Evolutionary conservation across 768 basidiomycete species (phyloP).

Genomic region (Termitomyces sp.): DNA sequence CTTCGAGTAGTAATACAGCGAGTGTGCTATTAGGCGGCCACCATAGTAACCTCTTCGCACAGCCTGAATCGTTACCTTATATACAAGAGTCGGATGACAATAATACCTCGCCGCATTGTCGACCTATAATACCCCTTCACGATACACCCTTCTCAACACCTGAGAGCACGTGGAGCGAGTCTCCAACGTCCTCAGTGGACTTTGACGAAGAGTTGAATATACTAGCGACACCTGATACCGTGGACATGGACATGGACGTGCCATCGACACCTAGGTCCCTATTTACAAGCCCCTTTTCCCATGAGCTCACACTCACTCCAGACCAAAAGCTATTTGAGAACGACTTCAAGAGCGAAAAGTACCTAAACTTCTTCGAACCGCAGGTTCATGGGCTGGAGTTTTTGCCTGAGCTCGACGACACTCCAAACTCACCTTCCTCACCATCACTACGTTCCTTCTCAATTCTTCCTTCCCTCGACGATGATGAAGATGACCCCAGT

Average conservation of each 20-base stretch:
- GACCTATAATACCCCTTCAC: slow-evolving; percentile 12
- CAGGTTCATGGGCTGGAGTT: slow-evolving; percentile 6
- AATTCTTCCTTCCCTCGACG: slow-evolving; percentile 19
- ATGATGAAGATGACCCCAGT: slow-evolving; percentile 13
- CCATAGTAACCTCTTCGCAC: neutral
- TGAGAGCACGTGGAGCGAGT: slow-evolving; percentile 5
- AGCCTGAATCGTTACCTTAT: slow-evolving; percentile 1
- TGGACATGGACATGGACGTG: slow-evolving; percentile 8
- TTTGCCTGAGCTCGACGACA: slow-evolving; percentile 10
- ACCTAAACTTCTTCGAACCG: neutral
- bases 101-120: slow-evolving; percentile 5
- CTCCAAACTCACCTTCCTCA: slow-evolving; percentile 12
- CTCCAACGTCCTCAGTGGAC: slow-evolving; percentile 10
- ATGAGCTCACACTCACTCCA: neutral
- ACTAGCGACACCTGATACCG: slow-evolving; percentile 18
- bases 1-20: neutral
- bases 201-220: slow-evolving; percentile 11
- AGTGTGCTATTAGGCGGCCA: slow-evolving; percentile 2
- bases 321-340: slow-evolving; percentile 3
- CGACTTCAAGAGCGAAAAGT: neutral
- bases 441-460: slow-evolving; percentile 15
- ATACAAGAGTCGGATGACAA: slow-evolving; percentile 2
- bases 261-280: slow-evolving; percentile 19
- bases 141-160: slow-evolving; percentile 12
- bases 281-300: slow-evolving; percentile 7